phyloP scores from a whole-genome alignment of 768 basidiomycete species.

The Psilocybe cubensis region DNA sequence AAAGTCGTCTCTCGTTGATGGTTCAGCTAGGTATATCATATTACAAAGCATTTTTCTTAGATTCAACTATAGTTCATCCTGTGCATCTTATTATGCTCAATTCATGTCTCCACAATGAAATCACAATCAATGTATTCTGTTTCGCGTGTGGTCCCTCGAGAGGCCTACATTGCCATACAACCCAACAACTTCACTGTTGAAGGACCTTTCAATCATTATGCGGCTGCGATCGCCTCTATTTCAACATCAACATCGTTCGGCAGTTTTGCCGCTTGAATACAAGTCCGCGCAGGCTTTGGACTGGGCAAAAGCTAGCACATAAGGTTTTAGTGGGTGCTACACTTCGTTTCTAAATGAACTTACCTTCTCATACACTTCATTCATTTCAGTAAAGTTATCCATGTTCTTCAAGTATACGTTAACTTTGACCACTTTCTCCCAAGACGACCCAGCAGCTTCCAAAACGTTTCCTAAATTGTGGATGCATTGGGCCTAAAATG shows the following conservation, averaged over 20 bases:
- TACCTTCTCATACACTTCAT: slow-evolving; percentile 60
- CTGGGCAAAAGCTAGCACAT: slow-evolving; percentile 49
- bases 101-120: too few species aligned
- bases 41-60: too few species aligned
- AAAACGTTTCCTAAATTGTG: slow-evolving; percentile 57
- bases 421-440: slow-evolving; percentile 60
- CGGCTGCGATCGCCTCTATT: slow-evolving; percentile 68
- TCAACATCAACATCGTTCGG: slow-evolving; percentile 75
- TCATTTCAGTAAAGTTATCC: slow-evolving; percentile 59
- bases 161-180: too few species aligned
- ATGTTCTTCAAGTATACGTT: slow-evolving; percentile 68
- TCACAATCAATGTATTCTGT: too few species aligned
- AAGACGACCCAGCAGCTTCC: slow-evolving; percentile 55
- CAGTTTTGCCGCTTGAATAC: slow-evolving; percentile 73
- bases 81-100: too few species aligned
- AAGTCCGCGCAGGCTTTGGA: slow-evolving; percentile 75
- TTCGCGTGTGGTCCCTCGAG: too few species aligned
- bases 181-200: not conserved
- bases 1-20: slow-evolving; percentile 3
- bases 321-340: not conserved
- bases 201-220: not conserved
- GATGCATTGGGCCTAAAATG: slow-evolving; percentile 55
- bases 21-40: not conserved
- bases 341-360: not conserved
- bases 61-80: too few species aligned